Percentiles rank a stretch among this genome's conserved stretches.
Conservation (phyloP, 1,284 basidiomycete species). For the Malassezia pachydermatis region DNA sequence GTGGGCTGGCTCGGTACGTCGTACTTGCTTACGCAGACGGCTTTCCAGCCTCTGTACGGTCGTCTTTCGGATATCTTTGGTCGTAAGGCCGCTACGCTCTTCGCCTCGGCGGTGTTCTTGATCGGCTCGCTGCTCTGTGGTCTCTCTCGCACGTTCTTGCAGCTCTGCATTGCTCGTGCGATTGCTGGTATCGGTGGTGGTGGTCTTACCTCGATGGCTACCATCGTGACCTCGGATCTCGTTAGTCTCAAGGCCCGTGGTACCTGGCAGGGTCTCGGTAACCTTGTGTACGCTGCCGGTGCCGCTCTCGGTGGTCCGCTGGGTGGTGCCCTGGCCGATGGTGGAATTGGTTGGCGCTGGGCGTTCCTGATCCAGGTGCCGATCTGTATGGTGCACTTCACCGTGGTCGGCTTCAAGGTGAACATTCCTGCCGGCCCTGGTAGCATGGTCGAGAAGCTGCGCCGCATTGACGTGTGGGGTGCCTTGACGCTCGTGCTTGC, state of each 20-base stretch:
- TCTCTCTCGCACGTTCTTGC: conserved; percentile 38
- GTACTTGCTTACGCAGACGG: conserved; percentile 45
- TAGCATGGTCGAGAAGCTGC: conserved; percentile 48
- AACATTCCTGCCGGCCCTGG: conserved; percentile 49
- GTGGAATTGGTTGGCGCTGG: conserved; percentile 38
- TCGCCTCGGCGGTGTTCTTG: conserved; percentile 41
- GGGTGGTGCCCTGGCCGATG: conserved; percentile 37
- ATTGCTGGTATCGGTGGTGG: conserved; percentile 51
- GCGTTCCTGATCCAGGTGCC: conserved; percentile 48
- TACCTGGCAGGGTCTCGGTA: conserved; percentile 49
- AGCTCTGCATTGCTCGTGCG: conserved; percentile 47
- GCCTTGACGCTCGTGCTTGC: conserved; percentile 47
- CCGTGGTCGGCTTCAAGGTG: conserved; percentile 48
- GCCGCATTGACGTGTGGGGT: conserved; percentile 49
- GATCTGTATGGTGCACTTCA: conserved; percentile 48
- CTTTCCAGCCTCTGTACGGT: conserved; percentile 46
- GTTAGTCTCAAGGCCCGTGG: conserved; percentile 50
- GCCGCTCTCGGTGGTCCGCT: conserved; percentile 46
- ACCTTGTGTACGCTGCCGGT: conserved; percentile 46
- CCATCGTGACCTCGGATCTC: conserved; percentile 50
- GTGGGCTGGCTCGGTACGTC: conserved; percentile 44
- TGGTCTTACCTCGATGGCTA: conserved; percentile 50
- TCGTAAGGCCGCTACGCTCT: conserved; percentile 42
- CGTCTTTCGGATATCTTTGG: conserved; percentile 44
- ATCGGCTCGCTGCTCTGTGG: conserved; percentile 42